Base-by-base conservation (phyloP, 1,284 basidiomycete genomes). In the Ceratobasidium sp. region DNA sequence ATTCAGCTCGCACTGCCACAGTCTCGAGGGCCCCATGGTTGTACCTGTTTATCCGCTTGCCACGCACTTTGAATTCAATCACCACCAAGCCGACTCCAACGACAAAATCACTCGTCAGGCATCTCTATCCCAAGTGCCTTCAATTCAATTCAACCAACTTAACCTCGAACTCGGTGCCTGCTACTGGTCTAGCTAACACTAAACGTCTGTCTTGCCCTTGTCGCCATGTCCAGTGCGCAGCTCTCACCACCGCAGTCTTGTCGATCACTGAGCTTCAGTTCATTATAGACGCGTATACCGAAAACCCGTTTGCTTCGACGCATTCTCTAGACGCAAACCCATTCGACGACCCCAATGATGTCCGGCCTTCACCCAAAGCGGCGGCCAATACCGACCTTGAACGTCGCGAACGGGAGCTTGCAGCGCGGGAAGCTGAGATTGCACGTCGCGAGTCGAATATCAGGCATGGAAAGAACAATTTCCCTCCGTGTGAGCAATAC, bases 391-490 rank as follows among this genome's bases (percentile, higher is more conserved):
- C 75, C 63, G 89, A 93, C 66, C 81, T 96, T 14, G 86, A 85
- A 67, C 86, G 87, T 73, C 85, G 94, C 64, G 95, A 96, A 82
- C 85, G 84, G 59, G 93, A 96, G 78, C 84, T 96, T n/a, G 89
- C 90, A 78, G 84, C 89, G 75, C 84, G 94, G 76, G 94, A 79
- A 23, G 76, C 78, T 62, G 74, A 67, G 38, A 72, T 76, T 46
- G 61, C 72, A 43, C 46, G 54, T 16, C 77, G 80, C 47, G 80
- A 81, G 21, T 91, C 94, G 52, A 86, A 92, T 78, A 88, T 96
- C 74, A 87, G 91, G 77, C 89, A 93, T 79, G 95, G 95, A 47
- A 88, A 90, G 76, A 96, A 92, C 80, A 97, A 97, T 81, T 97
- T 92, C 90, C 95, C 95, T 23, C 88, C 88, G 23, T 95, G 92